These are phyloP conservation scores for Neolentinus lepideus DNA, from an alignment of 1,284 basidiomycete species.

Conservation along the genomic window DNA sequence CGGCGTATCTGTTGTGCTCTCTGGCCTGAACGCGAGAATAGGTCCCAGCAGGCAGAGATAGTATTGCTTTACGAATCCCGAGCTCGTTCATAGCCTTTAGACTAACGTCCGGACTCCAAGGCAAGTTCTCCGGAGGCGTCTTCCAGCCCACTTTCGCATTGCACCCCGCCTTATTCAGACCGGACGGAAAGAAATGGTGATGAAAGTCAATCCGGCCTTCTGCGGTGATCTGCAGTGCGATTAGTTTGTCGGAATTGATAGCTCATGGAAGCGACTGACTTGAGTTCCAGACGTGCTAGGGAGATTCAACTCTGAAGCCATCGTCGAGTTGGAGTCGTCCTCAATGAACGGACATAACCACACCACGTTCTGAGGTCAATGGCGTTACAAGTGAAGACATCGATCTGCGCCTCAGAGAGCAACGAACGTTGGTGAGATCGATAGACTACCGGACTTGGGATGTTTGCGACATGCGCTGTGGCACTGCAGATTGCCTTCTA, in stretches of 20 bases:
- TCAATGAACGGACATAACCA: too few relatives aligned
- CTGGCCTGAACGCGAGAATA: slow-evolving; percentile 32
- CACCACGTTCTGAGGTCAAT: too few relatives aligned
- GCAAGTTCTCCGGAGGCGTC: slow-evolving; percentile 53
- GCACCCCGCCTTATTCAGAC: slow-evolving; percentile 34
- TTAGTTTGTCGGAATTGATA: not conserved
- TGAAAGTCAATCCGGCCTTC: slow-evolving; percentile 52
- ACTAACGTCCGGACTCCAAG: slow-evolving; percentile 55
- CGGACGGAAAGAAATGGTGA: slow-evolving; percentile 60
- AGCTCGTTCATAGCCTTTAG: slow-evolving; percentile 51
- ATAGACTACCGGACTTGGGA: too few relatives aligned
- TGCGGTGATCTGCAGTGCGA: not conserved
- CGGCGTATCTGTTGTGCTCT: slow-evolving; percentile 38
- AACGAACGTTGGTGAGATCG: too few relatives aligned
- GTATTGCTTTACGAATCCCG: slow-evolving; percentile 47
- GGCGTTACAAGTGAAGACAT: too few relatives aligned
- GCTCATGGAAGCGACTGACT: not conserved
- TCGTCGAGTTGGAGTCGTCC: too few relatives aligned
- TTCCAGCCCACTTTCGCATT: slow-evolving; percentile 47
- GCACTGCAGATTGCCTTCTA: too few relatives aligned
- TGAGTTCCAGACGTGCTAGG: not conserved
- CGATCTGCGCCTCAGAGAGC: too few relatives aligned
- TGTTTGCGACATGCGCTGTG: too few relatives aligned
- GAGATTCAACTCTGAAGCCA: too few relatives aligned
- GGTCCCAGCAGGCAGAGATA: slow-evolving; percentile 56